phyloP scores from a whole-genome alignment of 2,329 filamentous ascomycete genomes.

The Fusarium pininemorale region DNA sequence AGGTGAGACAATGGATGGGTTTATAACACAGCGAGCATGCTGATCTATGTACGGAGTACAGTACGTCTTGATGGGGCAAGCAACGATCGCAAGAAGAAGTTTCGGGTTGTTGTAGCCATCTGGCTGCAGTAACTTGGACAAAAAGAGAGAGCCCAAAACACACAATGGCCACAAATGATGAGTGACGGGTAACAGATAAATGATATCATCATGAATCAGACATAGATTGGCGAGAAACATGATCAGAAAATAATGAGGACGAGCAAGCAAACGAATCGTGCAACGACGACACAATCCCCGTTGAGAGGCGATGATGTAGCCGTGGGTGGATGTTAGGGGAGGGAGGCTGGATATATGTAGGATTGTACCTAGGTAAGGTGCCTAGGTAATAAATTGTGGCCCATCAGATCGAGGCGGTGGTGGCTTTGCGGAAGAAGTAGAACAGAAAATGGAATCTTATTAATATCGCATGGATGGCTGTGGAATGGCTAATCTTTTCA shows the following conservation, averaged over 20 bases:
- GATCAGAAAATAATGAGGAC: neutral
- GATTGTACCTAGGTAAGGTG: too few species aligned
- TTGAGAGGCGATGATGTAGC: constrained; percentile 8
- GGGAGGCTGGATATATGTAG: neutral
- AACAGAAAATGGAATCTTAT: neutral
- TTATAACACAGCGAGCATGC: constrained; percentile 5
- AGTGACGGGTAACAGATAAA: neutral
- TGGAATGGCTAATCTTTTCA: constrained; percentile 40
- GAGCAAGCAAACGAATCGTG: constrained; percentile 12
- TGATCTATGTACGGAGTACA: neutral
- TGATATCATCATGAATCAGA: neutral
- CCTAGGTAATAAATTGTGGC: constrained; percentile 6
- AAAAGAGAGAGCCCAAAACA: neutral
- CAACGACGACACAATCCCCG: neutral
- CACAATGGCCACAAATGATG: neutral
- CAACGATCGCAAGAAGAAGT: neutral
- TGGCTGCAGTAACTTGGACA: neutral
- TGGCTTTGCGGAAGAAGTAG: constrained; percentile 12
- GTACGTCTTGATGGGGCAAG: neutral
- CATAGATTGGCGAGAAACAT: constrained; percentile 5
- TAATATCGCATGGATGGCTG: neutral
- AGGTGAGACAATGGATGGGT: constrained; percentile 22
- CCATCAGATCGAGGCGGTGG: constrained; percentile 31
- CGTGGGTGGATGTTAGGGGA: constrained; percentile 1
- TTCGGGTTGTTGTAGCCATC: neutral